Conservation (phyloP, 805 yeast species). For the Crinitomyces ghanaensis region DNA sequence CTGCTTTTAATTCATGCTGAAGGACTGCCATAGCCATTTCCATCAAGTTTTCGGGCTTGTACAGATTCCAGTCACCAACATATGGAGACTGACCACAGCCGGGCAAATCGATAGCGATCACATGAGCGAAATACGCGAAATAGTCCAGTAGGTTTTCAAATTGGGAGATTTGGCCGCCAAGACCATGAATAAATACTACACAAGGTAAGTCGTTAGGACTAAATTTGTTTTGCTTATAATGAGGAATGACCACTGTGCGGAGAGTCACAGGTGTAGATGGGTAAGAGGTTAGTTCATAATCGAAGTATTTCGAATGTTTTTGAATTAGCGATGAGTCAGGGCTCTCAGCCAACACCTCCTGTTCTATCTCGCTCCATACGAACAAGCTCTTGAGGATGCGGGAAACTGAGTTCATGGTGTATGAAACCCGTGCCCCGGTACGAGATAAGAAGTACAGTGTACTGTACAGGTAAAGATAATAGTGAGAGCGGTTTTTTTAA, state of each 20-base stretch:
- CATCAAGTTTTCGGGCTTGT: constrained; percentile 30
- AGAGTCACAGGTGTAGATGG: constrained; percentile 7
- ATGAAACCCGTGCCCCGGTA: too few relatives aligned
- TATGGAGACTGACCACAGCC: constrained; percentile 56
- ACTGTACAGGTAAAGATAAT: too few relatives aligned
- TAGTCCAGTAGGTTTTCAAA: constrained; percentile 62
- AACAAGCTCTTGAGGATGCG: constrained; percentile 15
- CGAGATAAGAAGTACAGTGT: constrained; percentile 1
- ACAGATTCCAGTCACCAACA: constrained; percentile 26
- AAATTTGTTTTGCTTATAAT: constrained; percentile 20
- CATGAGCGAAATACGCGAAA: constrained; percentile 49
- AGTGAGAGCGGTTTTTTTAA: too few relatives aligned
- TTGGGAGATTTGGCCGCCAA: constrained; percentile 84
- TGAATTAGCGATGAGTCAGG: constrained; percentile 15
- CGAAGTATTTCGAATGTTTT: constrained; percentile 8
- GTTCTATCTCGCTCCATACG: constrained; percentile 12
- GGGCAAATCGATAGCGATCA: constrained; percentile 70
- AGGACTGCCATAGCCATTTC: constrained; percentile 29
- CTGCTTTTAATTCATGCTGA: constrained; percentile 13
- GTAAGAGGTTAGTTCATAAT: not conserved
- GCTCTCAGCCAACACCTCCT: constrained; percentile 7
- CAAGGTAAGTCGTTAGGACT: constrained; percentile 43
- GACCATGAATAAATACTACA: constrained; percentile 66
- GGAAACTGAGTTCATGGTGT: too few relatives aligned
- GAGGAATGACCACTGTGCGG: constrained; percentile 18